phyloP scores from a whole-genome alignment of 768 basidiomycete species.

The Lyophyllum semitale region DNA sequence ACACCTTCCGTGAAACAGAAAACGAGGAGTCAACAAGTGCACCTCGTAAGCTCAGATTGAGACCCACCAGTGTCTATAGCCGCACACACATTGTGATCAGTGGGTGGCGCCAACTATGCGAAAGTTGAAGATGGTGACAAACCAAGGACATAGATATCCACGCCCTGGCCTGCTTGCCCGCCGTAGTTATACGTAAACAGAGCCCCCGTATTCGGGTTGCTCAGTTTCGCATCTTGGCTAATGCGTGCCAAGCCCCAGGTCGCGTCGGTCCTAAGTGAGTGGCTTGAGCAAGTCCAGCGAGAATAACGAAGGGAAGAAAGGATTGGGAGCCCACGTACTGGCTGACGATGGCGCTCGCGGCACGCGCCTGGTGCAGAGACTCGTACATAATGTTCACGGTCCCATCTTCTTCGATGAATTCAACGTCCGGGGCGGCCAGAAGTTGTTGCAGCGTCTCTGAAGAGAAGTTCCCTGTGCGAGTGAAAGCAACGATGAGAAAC shows the following conservation, averaged over 20 bases:
- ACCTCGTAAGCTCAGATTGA: background rate
- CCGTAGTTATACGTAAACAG: conserved; percentile 16
- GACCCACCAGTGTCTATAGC: conserved; percentile 13
- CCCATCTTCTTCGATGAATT: conserved; percentile 14
- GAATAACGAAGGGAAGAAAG: background rate
- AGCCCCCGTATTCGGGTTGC: conserved; percentile 19
- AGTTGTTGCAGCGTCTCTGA: conserved; percentile 4
- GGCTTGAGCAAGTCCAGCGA: background rate
- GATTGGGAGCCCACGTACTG: background rate
- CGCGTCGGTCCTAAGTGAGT: conserved; percentile 13
- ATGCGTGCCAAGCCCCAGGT: conserved; percentile 20
- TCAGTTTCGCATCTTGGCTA: conserved; percentile 14
- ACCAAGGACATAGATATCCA: conserved; percentile 26
- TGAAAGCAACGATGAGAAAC: background rate
- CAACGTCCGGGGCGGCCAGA: conserved; percentile 6
- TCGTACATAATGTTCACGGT: conserved; percentile 2
- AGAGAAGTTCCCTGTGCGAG: conserved; percentile 10
- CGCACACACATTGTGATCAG: background rate
- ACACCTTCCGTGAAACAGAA: background rate
- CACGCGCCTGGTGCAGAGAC: background rate
- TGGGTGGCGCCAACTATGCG: background rate
- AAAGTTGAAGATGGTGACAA: background rate
- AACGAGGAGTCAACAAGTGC: background rate
- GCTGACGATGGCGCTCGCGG: background rate
- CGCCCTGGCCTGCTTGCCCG: conserved; percentile 12